phyloP scores from a whole-genome alignment of 2,329 filamentous ascomycete genomes.

The Ceratocystis destructans region DNA sequence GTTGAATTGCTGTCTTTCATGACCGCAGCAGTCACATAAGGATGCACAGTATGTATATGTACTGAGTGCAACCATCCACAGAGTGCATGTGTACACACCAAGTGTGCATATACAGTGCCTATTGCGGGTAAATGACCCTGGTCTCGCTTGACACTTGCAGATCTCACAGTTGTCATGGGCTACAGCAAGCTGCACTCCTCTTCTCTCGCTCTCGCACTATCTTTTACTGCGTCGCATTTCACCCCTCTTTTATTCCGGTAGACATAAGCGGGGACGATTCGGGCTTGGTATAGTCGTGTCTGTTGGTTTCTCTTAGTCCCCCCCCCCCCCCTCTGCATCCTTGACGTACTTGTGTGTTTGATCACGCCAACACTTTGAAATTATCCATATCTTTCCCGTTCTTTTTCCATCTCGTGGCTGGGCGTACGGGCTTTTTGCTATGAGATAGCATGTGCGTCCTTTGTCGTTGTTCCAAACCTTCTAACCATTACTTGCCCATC shows the following conservation, averaged over 20 bases:
- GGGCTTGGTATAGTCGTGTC: neutral
- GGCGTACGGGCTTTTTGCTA: neutral
- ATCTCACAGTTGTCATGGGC: constrained; percentile 1
- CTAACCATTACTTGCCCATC: neutral
- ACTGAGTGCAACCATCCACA: neutral
- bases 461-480: neutral
- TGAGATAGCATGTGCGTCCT: neutral
- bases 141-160: constrained; percentile 4
- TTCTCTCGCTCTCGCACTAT: neutral
- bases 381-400: neutral
- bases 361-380: neutral
- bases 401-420: neutral
- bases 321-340: neutral
- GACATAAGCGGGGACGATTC: neutral
- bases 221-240: neutral
- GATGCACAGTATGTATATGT: neutral
- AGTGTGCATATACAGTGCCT: neutral
- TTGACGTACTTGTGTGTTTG: neutral
- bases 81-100: neutral
- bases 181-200: constrained; percentile 2
- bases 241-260: neutral
- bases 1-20: neutral
- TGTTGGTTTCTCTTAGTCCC: neutral
- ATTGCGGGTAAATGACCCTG: neutral
- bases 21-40: neutral